These are phyloP conservation scores for Neospermospora avenae DNA, from an alignment of 2,329 filamentous ascomycete genomes.

Conservation along the genomic window DNA sequence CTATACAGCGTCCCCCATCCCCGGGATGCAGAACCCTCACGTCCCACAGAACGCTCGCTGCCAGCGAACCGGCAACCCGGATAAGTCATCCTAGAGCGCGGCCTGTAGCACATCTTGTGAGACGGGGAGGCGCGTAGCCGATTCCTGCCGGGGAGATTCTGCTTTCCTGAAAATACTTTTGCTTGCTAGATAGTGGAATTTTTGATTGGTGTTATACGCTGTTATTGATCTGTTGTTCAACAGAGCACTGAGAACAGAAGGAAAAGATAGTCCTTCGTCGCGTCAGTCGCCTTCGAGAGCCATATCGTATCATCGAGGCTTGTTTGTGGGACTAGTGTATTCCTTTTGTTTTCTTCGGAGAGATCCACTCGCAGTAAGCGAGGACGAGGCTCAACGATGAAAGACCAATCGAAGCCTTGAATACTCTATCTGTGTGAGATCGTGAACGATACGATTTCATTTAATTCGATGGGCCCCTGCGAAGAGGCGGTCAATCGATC, in stretches of 20 bases:
- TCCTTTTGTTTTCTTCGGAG: not conserved
- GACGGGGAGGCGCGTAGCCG: not conserved
- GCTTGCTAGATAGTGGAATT: not conserved
- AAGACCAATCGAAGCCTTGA: not conserved
- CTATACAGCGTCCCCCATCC: not conserved
- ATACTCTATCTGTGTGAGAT: not conserved
- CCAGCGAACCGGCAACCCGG: constrained; percentile 18
- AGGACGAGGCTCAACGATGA: not conserved
- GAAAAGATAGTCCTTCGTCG: not conserved
- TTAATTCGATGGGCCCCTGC: no score
- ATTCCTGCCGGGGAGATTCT: not conserved
- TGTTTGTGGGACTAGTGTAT: not conserved
- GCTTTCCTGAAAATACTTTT: no score
- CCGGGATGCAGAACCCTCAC: not conserved
- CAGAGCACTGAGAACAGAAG: not conserved
- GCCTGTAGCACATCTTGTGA: not conserved
- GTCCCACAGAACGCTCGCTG: not conserved
- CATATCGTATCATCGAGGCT: not conserved
- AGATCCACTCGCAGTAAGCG: not conserved
- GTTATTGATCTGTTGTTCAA: not conserved
- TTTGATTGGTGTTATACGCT: not conserved
- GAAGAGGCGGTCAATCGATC: no score
- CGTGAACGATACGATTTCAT: not conserved
- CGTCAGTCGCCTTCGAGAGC: no score
- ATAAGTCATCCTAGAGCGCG: constrained; percentile 2